These are phyloP conservation scores for Blastobotrys persicus DNA, from an alignment of 1,139 yeast genomes.

Conservation along the genomic window DNA sequence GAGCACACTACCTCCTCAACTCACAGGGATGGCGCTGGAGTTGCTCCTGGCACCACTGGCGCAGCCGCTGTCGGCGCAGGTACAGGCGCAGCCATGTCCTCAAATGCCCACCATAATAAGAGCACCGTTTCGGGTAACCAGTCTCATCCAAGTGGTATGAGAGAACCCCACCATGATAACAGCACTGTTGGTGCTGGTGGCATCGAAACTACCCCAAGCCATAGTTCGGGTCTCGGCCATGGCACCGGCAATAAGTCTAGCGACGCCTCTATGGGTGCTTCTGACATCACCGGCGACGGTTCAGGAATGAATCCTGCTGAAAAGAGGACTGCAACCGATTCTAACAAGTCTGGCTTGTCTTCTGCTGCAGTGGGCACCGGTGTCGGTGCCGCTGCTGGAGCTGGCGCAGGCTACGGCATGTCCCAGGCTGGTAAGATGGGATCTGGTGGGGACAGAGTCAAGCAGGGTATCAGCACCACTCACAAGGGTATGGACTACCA, in stretches of 20 bases:
- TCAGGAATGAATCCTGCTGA: background rate
- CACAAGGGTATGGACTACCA: background rate
- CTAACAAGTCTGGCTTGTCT: background rate
- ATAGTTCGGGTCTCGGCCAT: background rate
- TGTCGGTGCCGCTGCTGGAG: conserved; percentile 14
- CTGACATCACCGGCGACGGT: background rate
- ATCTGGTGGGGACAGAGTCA: conserved; percentile 2
- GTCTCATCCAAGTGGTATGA: no score
- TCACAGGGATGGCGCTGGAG: conserved; percentile 1
- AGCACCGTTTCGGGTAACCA: conserved; percentile 2
- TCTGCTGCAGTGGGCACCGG: conserved; percentile 10
- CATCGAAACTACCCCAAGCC: background rate
- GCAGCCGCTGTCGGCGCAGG: conserved; percentile 18
- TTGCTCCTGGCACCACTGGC: conserved; percentile 4
- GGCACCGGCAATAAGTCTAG: conserved; percentile 1
- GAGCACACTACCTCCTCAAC: conserved; percentile 4
- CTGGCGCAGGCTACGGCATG: conserved; percentile 12
- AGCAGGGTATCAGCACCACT: conserved; percentile 5
- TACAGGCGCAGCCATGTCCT: conserved; percentile 12
- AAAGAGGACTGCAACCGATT: background rate
- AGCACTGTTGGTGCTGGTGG: background rate
- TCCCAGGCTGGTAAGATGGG: conserved; percentile 9
- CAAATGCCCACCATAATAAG: conserved; percentile 8
- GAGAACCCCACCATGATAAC: conserved; percentile 4
- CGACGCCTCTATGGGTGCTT: conserved; percentile 7